Conservation (phyloP, 225 moss, liverwort and hornwort genomes). For the Antitrichia curtipendula region DNA sequence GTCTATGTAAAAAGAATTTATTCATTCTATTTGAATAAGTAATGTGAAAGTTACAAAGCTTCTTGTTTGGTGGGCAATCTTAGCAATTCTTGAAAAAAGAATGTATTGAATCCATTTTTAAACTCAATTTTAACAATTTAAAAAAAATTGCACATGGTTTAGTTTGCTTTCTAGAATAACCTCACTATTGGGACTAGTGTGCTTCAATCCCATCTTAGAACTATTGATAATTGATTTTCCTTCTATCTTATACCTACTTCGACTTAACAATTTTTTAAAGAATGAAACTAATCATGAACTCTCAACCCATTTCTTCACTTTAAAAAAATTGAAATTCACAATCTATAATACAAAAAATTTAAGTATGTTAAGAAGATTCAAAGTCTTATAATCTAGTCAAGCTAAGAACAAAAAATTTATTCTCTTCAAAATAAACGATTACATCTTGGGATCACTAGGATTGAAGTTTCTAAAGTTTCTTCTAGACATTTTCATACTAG, state of each 20-base stretch:
- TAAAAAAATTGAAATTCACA: not conserved
- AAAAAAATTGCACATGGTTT: not conserved
- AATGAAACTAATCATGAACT: not conserved
- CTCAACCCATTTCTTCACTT: not conserved
- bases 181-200: rapidly evolving
- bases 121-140: not conserved
- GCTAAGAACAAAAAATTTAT: not conserved
- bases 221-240: not conserved
- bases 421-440: not conserved
- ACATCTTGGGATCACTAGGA: rapidly evolving
- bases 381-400: not conserved
- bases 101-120: rapidly evolving
- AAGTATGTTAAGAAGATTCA: not conserved
- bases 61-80: not conserved
- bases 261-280: not conserved
- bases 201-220: not conserved
- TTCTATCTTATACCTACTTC: too few species aligned
- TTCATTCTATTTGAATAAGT: not conserved
- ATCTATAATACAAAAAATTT: not conserved
- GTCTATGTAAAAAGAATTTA: not conserved
- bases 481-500: not conserved
- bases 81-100: not conserved
- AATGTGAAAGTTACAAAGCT: not conserved
- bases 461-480: not conserved
- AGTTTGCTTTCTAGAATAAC: not conserved